Evolutionary conservation across 2,329 filamentous ascomycete genomes (phyloP).

Genomic region (Cladosporium colombiae): DNA sequence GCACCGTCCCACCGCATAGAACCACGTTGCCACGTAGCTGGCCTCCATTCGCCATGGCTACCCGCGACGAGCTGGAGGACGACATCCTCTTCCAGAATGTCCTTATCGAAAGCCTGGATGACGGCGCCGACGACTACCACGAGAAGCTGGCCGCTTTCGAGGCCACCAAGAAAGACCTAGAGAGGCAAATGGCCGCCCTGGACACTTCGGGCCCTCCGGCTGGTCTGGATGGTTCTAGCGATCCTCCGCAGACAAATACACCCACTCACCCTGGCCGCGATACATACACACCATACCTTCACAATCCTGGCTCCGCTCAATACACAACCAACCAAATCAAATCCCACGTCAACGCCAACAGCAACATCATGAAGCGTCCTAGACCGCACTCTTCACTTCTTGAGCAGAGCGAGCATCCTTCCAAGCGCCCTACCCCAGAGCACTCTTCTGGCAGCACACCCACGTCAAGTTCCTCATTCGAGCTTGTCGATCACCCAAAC

Average conservation of each 20-base stretch:
- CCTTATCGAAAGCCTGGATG: conserved; percentile 36
- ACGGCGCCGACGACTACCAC: conserved; percentile 33
- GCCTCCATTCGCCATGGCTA: neutral
- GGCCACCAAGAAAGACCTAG: conserved; percentile 27
- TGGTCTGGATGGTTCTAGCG: conserved; percentile 18
- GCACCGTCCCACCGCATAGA: neutral
- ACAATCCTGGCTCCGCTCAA: neutral
- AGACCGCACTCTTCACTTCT: conserved; percentile 5
- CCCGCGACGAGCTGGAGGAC: conserved; percentile 27
- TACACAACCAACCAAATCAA: neutral
- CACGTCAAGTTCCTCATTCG: conserved; percentile 30
- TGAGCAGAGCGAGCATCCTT: conserved; percentile 26
- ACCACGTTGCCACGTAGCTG: neutral
- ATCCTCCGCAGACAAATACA: conserved; percentile 5
- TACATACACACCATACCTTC: neutral
- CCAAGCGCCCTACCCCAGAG: conserved; percentile 35
- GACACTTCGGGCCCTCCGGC: conserved; percentile 8
- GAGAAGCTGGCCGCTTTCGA: conserved; percentile 28
- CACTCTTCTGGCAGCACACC: conserved; percentile 30
- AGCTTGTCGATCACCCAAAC: conserved; percentile 23
- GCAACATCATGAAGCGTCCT: conserved; percentile 7
- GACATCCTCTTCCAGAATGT: conserved; percentile 37
- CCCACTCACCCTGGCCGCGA: neutral
- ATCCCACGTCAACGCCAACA: neutral
- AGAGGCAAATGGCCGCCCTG: conserved; percentile 24